A percentile compares a stretch with the other conserved stretches of the same genome.
Conservation (phyloP, 1,139 yeast species). For the Kurtzmaniella quercitrusa region DNA sequence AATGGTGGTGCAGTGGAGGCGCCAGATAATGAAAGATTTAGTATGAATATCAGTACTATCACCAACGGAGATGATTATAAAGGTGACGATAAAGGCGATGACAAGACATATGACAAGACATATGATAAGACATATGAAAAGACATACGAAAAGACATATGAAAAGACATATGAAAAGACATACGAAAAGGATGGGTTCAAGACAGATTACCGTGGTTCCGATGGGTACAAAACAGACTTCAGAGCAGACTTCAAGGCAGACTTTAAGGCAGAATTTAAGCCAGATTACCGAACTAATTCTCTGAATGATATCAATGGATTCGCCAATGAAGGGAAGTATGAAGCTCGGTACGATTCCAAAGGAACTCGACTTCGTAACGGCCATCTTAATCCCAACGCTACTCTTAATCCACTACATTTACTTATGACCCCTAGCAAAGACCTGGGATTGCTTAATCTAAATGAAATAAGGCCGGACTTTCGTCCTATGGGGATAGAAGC, state of each 20-base stretch:
- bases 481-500: constrained; percentile 2
- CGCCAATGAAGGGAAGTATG: background rate
- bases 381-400: constrained; percentile 8
- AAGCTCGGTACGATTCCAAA: background rate
- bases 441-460: constrained; percentile 1
- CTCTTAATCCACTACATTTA: constrained; percentile 25
- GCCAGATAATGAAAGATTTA: background rate
- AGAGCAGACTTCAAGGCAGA: no score
- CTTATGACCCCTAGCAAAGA: constrained; percentile 14
- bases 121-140: background rate
- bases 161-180: no score
- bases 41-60: background rate
- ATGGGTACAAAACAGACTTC: background rate
- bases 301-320: background rate
- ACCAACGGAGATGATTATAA: background rate
- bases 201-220: background rate
- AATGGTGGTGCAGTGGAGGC: background rate
- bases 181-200: background rate
- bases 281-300: background rate
- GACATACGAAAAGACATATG: background rate
- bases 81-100: background rate
- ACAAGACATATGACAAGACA: no score
- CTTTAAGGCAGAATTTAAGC: background rate
- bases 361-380: background rate
- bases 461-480: background rate